phyloP scores from a whole-genome alignment of 345 rosid species.

The Adansonia digitata region DNA sequence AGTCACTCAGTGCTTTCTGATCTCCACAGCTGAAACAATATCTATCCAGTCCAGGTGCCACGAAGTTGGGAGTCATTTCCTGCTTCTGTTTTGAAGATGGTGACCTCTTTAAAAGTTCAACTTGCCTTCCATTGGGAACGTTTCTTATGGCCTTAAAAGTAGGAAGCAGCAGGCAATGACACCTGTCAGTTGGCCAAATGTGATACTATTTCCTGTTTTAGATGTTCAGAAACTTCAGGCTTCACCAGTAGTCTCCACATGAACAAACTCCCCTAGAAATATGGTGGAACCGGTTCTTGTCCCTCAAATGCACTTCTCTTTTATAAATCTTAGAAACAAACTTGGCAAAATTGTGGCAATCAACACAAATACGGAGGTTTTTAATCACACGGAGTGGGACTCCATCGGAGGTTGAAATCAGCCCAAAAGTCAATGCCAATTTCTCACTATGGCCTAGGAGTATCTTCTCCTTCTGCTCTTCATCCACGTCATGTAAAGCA shows the following conservation, averaged over 20 bases:
- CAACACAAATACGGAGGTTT: conserved; percentile 76
- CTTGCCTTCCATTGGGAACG: background rate
- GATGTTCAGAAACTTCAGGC: background rate
- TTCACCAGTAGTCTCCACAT: conserved; percentile 85
- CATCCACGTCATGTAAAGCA: conserved; percentile 76
- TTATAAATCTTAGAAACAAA: conserved; percentile 48
- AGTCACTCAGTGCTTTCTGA: background rate
- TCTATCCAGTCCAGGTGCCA: background rate
- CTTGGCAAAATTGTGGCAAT: conserved; percentile 90
- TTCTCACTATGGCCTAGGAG: conserved; percentile 83
- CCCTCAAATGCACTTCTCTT: conserved; percentile 64
- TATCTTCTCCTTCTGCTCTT: conserved; percentile 89
- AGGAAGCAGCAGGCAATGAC: background rate
- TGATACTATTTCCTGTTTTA: background rate
- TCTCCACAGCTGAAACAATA: background rate
- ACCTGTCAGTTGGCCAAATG: background rate
- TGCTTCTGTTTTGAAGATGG: background rate
- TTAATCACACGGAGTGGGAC: conserved; percentile 62
- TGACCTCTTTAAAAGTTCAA: background rate
- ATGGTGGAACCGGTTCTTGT: conserved; percentile 72
- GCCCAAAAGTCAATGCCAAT: conserved; percentile 72
- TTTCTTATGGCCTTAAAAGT: background rate
- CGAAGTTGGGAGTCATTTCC: background rate
- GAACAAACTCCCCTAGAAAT: conserved; percentile 59
- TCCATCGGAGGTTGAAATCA: conserved; percentile 47